Evolutionary conservation across 2,329 filamentous ascomycete species (phyloP).

Genomic region (Apiospora hydei): DNA sequence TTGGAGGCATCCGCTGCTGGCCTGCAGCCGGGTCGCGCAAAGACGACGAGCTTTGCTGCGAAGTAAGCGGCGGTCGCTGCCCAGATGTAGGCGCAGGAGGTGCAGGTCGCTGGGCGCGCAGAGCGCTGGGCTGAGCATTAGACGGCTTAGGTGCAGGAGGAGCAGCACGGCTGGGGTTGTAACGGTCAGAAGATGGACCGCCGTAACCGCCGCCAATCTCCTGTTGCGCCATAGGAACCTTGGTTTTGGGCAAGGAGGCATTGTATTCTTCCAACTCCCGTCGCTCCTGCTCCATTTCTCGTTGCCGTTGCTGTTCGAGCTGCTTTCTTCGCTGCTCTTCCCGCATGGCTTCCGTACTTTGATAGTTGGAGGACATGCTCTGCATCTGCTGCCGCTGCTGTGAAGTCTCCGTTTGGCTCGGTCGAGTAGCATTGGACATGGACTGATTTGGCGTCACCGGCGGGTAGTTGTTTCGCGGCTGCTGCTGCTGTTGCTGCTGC

Average conservation of each 20-base stretch:
- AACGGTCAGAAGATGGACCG: constrained; percentile 65
- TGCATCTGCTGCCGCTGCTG: constrained; percentile 67
- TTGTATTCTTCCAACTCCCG: constrained; percentile 89
- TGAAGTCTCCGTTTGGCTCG: constrained; percentile 53
- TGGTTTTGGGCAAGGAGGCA: constrained; percentile 83
- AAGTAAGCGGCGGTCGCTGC: constrained; percentile 53
- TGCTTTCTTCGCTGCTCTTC: constrained; percentile 70
- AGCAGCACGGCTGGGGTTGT: constrained; percentile 84
- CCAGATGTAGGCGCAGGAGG: constrained; percentile 69
- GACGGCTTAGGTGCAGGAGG: constrained; percentile 75
- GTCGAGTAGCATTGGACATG: constrained; percentile 49
- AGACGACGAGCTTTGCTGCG: constrained; percentile 59
- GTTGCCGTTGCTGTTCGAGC: constrained; percentile 63
- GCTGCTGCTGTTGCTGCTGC: constrained; percentile 29
- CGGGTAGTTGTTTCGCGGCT: constrained; percentile 45
- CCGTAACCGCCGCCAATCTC: constrained; percentile 77
- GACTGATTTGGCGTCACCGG: constrained; percentile 47
- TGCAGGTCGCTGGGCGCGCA: constrained; percentile 80
- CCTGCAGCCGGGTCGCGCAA: constrained; percentile 47
- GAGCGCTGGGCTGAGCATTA: constrained; percentile 61
- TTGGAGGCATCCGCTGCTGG: constrained; percentile 53
- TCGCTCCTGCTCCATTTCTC: constrained; percentile 70
- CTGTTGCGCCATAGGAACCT: constrained; percentile 83
- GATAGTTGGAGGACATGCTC: constrained; percentile 62
- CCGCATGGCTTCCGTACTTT: constrained; percentile 54